A percentile compares a stretch with the other conserved stretches of the same genome.
Conservation (phyloP, 1,139 yeast genomes). For the Zhuliangozyma parablackwelliae region DNA sequence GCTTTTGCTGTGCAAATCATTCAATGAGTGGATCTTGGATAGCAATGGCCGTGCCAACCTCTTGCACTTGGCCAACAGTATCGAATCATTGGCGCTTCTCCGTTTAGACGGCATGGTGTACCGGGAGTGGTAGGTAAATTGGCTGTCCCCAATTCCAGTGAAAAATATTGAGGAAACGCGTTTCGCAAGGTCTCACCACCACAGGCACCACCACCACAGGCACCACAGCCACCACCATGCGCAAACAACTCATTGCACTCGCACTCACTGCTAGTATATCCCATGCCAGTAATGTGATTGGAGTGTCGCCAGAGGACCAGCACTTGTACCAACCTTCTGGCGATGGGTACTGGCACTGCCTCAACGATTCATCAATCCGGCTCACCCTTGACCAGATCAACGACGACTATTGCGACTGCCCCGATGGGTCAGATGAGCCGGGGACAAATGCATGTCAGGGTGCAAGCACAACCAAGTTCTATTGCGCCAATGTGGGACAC, state of each 20-base stretch:
- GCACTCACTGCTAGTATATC: too few species aligned
- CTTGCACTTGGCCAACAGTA: neutral
- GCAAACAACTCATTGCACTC: too few species aligned
- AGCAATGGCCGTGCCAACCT: slow-evolving; percentile 35
- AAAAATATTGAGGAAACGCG: neutral
- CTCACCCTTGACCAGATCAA: slow-evolving; percentile 64
- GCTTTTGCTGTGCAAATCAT: slow-evolving; percentile 22
- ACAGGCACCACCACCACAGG: neutral
- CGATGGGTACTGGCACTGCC: slow-evolving; percentile 58
- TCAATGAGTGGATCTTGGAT: slow-evolving; percentile 32
- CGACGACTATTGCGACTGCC: slow-evolving; percentile 93
- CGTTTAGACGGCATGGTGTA: neutral
- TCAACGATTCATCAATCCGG: slow-evolving; percentile 57
- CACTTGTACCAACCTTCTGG: slow-evolving; percentile 52
- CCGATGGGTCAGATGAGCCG: slow-evolving; percentile 97
- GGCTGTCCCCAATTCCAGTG: too few species aligned
- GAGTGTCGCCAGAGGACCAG: slow-evolving; percentile 37
- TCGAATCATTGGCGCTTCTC: slow-evolving; percentile 3
- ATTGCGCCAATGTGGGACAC: slow-evolving; percentile 76
- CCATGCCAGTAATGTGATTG: slow-evolving; percentile 12
- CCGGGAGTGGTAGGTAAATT: neutral
- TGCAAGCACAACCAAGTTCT: slow-evolving; percentile 45
- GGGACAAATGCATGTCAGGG: slow-evolving; percentile 80
- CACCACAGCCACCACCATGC: too few species aligned
- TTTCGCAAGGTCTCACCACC: neutral